Base-by-base conservation (phyloP, 345 rosid genomes). In the Toxicodendron radicans region DNA sequence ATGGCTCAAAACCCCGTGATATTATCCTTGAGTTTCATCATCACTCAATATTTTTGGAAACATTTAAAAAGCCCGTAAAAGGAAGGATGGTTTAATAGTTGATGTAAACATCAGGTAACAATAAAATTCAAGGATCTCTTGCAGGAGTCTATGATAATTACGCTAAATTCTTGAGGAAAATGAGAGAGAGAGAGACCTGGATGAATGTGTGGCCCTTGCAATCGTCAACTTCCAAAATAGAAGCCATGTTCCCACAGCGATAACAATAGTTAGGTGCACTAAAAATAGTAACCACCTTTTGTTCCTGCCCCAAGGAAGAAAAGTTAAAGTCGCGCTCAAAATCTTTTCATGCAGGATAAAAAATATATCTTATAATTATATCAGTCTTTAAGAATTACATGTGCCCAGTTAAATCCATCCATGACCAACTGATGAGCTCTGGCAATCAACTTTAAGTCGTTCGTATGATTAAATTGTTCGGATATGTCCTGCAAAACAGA, bases 161-260 rank as follows among this genome's bases (percentile, higher is more conserved):
- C 9, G 1, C 43, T 38, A 38, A 38, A 38, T 38, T 38, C 43
- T 27, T 27, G 30, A 27, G 30, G 30, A 27, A 27, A 27, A 27
- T 27, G 30, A 27, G 30, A 27, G 8, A 38, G 58, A 58, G 9
- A 45, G 68, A 46, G n/a, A 93, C 99, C 99, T 95, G 98, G 76
- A 91, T 93, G 85, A 95, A 95, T 5, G 94, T 87, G 82, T 90
- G 98, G 76, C 83, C 86, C 78, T 84, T 86, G 96, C 90, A 91
- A 84, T 91, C 97, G 65, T 95, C 99, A 30, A 95, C 98, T 86
- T 95, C 99, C 80, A 95, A 82, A 77, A 95, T 93, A 10, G 98
- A 95, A 72, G 99, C 99, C 99, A 93, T 95, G 89, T 95, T 95
- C 73, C 99, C 99, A 81, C 99, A 95, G 58, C 98, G 99, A 73